Evolutionary conservation across 2,329 filamentous ascomycete genomes (phyloP).

Genomic region (Incumbomyces lentus): DNA sequence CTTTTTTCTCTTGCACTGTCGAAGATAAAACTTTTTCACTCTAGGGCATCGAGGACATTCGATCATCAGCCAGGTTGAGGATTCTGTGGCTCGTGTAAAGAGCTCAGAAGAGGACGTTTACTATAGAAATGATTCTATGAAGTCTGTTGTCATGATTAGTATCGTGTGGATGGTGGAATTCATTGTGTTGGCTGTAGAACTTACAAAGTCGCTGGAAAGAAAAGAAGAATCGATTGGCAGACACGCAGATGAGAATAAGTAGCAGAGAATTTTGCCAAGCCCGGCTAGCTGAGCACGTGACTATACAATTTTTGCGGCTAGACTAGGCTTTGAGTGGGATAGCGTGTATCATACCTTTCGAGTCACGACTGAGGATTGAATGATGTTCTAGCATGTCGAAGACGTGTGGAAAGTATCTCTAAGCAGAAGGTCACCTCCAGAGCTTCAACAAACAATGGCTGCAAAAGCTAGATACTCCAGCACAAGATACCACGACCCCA

Average conservation of each 20-base stretch:
- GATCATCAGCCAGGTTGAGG: slow-evolving; percentile 91
- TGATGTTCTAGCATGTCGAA: too few relatives aligned
- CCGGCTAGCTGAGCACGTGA: too few relatives aligned
- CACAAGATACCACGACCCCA: slow-evolving; percentile 8
- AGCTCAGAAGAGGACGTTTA: slow-evolving; percentile 87
- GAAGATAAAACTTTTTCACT: slow-evolving; percentile 62
- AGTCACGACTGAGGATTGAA: too few relatives aligned
- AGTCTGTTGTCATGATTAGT: slow-evolving; percentile 25
- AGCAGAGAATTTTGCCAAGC: too few relatives aligned
- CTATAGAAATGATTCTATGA: slow-evolving; percentile 96
- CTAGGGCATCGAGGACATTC: slow-evolving; percentile 76
- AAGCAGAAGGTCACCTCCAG: too few relatives aligned
- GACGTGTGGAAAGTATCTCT: too few relatives aligned
- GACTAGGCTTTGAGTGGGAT: too few relatives aligned
- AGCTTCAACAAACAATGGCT: slow-evolving; percentile 6
- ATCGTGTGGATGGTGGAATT: too few relatives aligned
- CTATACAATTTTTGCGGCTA: too few relatives aligned
- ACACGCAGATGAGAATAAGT: too few relatives aligned
- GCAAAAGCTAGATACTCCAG: slow-evolving; percentile 1
- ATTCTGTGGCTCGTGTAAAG: slow-evolving; percentile 83
- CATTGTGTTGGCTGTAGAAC: slow-evolving; percentile 16
- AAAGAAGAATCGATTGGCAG: slow-evolving; percentile 20
- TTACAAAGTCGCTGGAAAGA: slow-evolving; percentile 34
- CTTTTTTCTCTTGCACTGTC: slow-evolving; percentile 24
- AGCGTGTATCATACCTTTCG: too few relatives aligned